phyloP scores from a whole-genome alignment of 345 rosid species.

The Aquilaria malaccensis region DNA sequence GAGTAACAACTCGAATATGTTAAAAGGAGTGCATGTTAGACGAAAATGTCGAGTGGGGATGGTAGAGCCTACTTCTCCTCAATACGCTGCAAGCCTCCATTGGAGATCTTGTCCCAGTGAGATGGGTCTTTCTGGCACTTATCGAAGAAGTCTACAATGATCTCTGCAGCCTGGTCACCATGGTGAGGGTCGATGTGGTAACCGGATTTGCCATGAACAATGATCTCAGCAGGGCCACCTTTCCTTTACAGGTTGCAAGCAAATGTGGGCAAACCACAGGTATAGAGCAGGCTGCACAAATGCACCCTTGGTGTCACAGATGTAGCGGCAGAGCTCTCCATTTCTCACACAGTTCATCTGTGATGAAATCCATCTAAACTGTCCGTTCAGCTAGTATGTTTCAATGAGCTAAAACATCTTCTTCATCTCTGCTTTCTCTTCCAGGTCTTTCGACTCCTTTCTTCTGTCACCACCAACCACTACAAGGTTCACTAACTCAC shows the following conservation, averaged over 20 bases:
- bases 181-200: constrained; percentile 86
- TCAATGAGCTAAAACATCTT: constrained; percentile 63
- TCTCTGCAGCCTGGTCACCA: constrained; percentile 66
- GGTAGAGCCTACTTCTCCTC: constrained; percentile 51
- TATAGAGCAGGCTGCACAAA: constrained; percentile 85
- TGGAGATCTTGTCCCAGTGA: constrained; percentile 67
- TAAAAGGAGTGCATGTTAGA: background rate
- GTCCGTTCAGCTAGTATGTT: constrained; percentile 59
- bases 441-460: constrained; percentile 72
- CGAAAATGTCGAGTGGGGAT: background rate
- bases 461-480: constrained; percentile 96
- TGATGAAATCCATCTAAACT: constrained; percentile 86
- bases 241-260: constrained; percentile 46
- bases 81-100: constrained; percentile 67
- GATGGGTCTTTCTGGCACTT: constrained; percentile 55
- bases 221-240: constrained; percentile 96
- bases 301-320: constrained; percentile 77
- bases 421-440: constrained; percentile 90
- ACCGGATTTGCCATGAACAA: constrained; percentile 76
- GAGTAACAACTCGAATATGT: background rate
- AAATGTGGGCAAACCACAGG: constrained; percentile 75
- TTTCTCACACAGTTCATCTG: constrained; percentile 88
- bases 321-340: constrained; percentile 79
- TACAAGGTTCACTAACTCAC: constrained; percentile 65
- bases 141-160: constrained; percentile 58